Evolutionary conservation across 495 filamentous ascomycete genomes (phyloP).

Genomic region (Penicillium arizonense): DNA sequence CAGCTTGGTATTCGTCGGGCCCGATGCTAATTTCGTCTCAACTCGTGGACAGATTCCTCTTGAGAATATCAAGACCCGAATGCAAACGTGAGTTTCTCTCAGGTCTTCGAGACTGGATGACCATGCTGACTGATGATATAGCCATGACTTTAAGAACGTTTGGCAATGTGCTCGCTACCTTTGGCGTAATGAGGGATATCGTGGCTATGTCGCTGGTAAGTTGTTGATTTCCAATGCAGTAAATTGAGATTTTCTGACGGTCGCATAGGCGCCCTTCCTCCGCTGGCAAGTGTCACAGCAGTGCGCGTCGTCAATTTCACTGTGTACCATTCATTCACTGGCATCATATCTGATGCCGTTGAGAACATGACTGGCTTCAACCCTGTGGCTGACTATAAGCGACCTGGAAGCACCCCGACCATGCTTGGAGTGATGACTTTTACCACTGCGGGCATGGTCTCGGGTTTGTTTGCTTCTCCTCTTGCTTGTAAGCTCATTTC

Average conservation of each 20-base stretch:
- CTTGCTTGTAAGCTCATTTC: conserved; percentile 71
- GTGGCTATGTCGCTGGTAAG: conserved; percentile 48
- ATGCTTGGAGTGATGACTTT: conserved; percentile 70
- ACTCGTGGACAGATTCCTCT: conserved; percentile 36
- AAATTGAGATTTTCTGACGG: conserved; percentile 1
- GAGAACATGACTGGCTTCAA: conserved; percentile 59
- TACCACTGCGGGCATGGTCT: conserved; percentile 71
- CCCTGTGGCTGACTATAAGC: conserved; percentile 69
- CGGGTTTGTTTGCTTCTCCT: conserved; percentile 76
- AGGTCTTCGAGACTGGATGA: neutral
- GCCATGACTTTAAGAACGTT: conserved; percentile 44
- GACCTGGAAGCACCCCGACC: conserved; percentile 65
- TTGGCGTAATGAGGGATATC: conserved; percentile 46
- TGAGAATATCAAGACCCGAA: conserved; percentile 51
- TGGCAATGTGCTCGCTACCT: conserved; percentile 42
- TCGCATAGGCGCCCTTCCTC: conserved; percentile 68
- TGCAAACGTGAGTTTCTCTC: conserved; percentile 43
- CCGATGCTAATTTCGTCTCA: neutral
- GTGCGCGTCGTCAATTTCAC: conserved; percentile 93
- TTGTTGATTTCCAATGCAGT: neutral
- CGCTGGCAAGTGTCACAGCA: conserved; percentile 81
- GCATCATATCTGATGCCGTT: conserved; percentile 58
- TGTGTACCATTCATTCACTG: conserved; percentile 83
- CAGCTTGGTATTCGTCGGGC: neutral
- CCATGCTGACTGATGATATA: neutral